Evolutionary conservation across 2,329 filamentous ascomycete genomes (phyloP), one percentile per base, ranked within the genome.

Genomic region (Epichloe uncinata): DNA sequence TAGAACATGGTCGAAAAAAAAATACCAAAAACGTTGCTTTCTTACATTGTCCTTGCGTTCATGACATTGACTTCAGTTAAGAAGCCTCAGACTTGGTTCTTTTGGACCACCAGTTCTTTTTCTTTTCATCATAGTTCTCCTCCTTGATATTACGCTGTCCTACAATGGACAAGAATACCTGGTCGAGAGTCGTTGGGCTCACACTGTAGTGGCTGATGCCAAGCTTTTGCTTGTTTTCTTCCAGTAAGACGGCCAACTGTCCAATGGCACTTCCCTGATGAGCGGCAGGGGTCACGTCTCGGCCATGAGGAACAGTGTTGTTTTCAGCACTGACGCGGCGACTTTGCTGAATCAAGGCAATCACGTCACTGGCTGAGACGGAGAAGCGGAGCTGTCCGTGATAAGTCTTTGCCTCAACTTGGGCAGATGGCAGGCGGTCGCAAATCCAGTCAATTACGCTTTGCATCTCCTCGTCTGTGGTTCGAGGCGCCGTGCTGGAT

Each of bases 381-480:
- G 81, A 84, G 66, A 95, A 95, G n/a, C 88, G 77, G 58, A 95
- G 72, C 64, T 95, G 89, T 0, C 90, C 89, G 61, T 95, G 87
- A 66, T 84, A 94, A 41, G 78, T 85, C 65, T 84, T 82, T 42
- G 78, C 73, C 63, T 87, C 88, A 33, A 93, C 72, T 13, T 74
- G 72, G 0, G 85, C 87, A 2, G 75, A 76, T 0, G 79, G 75
- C 45, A 94, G 81, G 2, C 68, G 73, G 0, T 60, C 54, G 11
- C 63, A 52, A 9, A 95, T 77, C 85, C 88, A 95, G 0, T 61
- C 50, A 42, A 79, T 76, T 30, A 94, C 77, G 5, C 62, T 61
- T 3, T 73, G 67, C 73, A 90, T 91, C 56, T 90, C 85, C 20
- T 74, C 74, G 1, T 78, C 71, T 0, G 73, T 72, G 0, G 86